Conservation (phyloP, 768 basidiomycete genomes). For the Sporobolomyces roseus region DNA sequence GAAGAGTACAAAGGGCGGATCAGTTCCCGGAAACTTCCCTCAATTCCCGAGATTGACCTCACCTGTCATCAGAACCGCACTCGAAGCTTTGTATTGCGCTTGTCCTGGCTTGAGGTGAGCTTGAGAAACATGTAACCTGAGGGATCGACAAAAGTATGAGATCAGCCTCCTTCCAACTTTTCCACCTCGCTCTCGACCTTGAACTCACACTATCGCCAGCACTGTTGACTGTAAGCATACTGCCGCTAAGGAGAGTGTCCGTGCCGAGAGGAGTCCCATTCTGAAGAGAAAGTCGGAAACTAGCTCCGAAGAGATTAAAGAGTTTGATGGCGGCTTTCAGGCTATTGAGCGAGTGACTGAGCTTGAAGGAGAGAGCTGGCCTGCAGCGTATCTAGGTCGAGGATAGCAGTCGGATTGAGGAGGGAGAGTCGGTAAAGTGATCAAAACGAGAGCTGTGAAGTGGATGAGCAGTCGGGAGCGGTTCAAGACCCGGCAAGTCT, state of each 20-base stretch:
- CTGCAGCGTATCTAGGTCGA: too few species aligned
- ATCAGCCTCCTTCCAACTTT: constrained; percentile 19
- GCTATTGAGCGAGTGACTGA: too few species aligned
- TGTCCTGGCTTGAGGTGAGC: constrained; percentile 31
- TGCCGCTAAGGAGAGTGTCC: constrained; percentile 31
- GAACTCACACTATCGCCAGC: constrained; percentile 40
- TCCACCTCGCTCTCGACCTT: too few species aligned
- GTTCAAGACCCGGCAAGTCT: too few species aligned
- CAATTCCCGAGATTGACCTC: neutral
- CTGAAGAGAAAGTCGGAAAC: neutral
- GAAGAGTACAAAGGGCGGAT: neutral
- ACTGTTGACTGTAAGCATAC: constrained; percentile 43
- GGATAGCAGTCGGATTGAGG: too few species aligned
- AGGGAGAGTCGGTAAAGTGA: too few species aligned
- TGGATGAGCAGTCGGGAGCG: too few species aligned
- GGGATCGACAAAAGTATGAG: neutral
- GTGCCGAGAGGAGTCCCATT: constrained; percentile 20
- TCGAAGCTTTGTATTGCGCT: constrained; percentile 42
- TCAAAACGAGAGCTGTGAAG: too few species aligned
- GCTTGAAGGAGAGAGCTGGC: too few species aligned
- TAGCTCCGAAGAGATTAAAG: neutral
- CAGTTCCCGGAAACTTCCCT: neutral
- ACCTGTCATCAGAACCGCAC: constrained; percentile 43
- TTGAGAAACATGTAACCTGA: constrained; percentile 37
- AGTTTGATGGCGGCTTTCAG: neutral